Conservation (phyloP, 495 filamentous ascomycete genomes). For the Parmelia sp. region DNA sequence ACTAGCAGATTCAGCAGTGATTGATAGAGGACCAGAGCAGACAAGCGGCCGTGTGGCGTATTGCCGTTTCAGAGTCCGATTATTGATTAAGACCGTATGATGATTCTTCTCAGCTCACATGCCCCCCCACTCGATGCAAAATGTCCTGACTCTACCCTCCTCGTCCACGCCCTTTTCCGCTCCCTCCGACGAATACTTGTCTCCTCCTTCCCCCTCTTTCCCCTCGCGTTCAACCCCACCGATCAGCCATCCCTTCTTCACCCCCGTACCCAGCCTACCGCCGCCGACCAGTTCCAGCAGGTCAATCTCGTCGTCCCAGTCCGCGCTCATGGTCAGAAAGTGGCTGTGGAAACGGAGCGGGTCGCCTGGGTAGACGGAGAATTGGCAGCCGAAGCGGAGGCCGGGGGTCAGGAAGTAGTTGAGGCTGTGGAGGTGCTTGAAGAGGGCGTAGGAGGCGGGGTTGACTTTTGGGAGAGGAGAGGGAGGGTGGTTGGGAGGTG, state of each 20-base stretch:
- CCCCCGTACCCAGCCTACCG: slow-evolving; percentile 81
- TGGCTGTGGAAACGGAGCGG: slow-evolving; percentile 91
- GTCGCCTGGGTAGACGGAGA: slow-evolving; percentile 91
- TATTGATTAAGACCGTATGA: background rate
- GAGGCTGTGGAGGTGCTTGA: slow-evolving; percentile 65
- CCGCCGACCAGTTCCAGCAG: slow-evolving; percentile 78
- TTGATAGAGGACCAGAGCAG: background rate
- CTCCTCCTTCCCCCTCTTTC: background rate
- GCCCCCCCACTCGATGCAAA: slow-evolving; percentile 78
- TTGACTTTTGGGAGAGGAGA: slow-evolving; percentile 21
- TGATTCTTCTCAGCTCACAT: slow-evolving; percentile 47
- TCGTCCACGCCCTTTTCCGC: slow-evolving; percentile 22
- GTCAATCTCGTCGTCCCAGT: slow-evolving; percentile 80
- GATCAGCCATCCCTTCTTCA: slow-evolving; percentile 91
- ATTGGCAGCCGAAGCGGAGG: slow-evolving; percentile 89
- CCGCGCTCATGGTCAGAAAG: slow-evolving; percentile 70
- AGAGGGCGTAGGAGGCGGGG: slow-evolving; percentile 51
- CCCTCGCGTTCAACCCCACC: slow-evolving; percentile 49
- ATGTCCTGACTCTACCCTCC: slow-evolving; percentile 50
- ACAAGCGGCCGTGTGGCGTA: background rate
- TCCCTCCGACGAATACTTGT: slow-evolving; percentile 29
- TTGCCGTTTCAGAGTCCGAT: background rate
- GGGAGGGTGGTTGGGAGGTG: slow-evolving; percentile 46
- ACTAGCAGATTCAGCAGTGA: background rate
- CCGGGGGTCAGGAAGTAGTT: slow-evolving; percentile 88